phyloP scores from a whole-genome alignment of 306 rosid genomes.

The Pueraria montana region DNA sequence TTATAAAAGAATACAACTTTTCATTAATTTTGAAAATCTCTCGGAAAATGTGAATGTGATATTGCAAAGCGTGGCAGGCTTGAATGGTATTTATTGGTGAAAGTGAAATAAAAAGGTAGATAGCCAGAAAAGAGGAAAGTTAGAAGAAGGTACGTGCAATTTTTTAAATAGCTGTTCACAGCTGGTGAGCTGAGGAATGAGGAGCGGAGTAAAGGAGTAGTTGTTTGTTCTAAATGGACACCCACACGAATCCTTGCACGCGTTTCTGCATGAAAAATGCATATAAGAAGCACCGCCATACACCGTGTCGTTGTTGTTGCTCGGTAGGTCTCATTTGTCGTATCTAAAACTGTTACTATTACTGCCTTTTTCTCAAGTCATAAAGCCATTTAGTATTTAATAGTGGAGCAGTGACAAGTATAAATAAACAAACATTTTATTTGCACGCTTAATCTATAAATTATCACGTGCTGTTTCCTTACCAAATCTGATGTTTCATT shows the following conservation, averaged over 20 bases:
- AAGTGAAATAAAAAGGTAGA: too few relatives aligned
- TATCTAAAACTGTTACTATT: too few relatives aligned
- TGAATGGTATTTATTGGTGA: slow-evolving; percentile 31
- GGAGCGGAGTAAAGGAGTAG: too few relatives aligned
- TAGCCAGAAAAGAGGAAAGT: slow-evolving; percentile 13
- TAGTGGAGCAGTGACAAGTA: too few relatives aligned
- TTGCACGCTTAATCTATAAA: neutral
- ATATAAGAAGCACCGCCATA: neutral
- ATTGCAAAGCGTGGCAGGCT: neutral
- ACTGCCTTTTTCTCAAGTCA: too few relatives aligned
- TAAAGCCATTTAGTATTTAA: too few relatives aligned
- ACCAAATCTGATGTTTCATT: too few relatives aligned
- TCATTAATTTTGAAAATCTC: too few relatives aligned
- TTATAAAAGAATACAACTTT: too few relatives aligned
- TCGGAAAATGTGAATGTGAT: too few relatives aligned
- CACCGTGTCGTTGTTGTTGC: neutral
- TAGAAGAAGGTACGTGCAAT: slow-evolving; percentile 13
- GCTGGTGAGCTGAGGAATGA: too few relatives aligned
- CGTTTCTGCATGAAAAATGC: slow-evolving; percentile 28
- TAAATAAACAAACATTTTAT: neutral
- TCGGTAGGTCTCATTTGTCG: neutral
- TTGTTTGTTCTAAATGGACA: neutral
- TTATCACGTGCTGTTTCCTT: neutral
- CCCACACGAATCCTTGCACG: slow-evolving; percentile 40
- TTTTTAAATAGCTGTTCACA: slow-evolving; percentile 2